Conservation (phyloP, 371 early-diverging fungal genomes). For the Mortierella sp. region DNA sequence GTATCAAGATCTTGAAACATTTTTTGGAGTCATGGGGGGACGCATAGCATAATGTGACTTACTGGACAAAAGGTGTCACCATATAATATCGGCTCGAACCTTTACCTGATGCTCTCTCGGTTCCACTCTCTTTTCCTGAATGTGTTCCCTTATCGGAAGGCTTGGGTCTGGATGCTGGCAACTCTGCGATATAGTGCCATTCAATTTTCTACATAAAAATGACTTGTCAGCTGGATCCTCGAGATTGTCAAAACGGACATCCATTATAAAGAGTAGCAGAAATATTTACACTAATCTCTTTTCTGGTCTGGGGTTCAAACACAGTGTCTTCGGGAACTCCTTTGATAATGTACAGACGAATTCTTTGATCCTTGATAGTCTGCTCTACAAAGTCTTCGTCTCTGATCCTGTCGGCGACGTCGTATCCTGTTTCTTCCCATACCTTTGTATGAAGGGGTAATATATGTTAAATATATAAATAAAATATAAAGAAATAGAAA, state of each 20-base stretch:
- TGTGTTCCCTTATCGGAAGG: conserved; percentile 45
- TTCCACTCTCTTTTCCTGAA: conserved; percentile 54
- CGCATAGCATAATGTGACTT: conserved; percentile 21
- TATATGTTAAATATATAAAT: background rate
- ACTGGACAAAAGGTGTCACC: conserved; percentile 79
- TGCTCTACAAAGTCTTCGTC: conserved; percentile 85
- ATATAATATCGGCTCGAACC: conserved; percentile 67
- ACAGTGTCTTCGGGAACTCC: conserved; percentile 90
- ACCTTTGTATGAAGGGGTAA: too few species aligned
- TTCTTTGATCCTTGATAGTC: conserved; percentile 88
- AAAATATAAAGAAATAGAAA: background rate
- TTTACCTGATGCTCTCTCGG: conserved; percentile 37
- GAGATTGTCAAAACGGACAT: too few species aligned
- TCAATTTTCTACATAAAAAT: conserved; percentile 57
- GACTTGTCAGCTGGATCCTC: background rate
- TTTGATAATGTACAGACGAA: conserved; percentile 91
- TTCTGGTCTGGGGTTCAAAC: conserved; percentile 93
- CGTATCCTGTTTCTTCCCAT: conserved; percentile 98
- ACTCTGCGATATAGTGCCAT: conserved; percentile 58
- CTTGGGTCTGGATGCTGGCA: conserved; percentile 57
- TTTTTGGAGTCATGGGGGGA: background rate
- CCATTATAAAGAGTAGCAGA: too few species aligned
- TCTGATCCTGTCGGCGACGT: conserved; percentile 81
- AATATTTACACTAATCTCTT: conserved; percentile 91
- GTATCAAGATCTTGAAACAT: background rate